These are phyloP conservation scores for Tolypocladium ophioglossoides DNA, from an alignment of 2,329 filamentous ascomycete genomes.

Conservation along the genomic window DNA sequence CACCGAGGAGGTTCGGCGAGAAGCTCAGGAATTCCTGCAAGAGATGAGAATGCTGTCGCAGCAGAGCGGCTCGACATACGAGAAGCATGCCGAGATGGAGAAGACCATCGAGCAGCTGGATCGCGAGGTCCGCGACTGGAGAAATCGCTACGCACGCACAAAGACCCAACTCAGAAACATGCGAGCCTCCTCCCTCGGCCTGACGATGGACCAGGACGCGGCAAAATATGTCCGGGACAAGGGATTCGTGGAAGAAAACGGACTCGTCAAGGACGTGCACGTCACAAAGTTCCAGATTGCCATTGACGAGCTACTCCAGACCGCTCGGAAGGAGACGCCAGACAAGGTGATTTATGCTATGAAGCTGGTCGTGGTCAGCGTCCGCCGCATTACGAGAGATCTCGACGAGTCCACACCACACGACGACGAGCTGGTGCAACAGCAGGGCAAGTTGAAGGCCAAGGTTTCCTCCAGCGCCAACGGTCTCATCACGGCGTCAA, in stretches of 20 bases:
- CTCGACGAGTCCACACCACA: conserved; percentile 49
- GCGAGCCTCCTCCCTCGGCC: conserved; percentile 68
- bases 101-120: conserved; percentile 68
- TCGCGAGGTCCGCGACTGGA: conserved; percentile 80
- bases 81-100: conserved; percentile 71
- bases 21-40: conserved; percentile 71
- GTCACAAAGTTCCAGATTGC: conserved; percentile 92
- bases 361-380: conserved; percentile 73
- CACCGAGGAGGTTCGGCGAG: conserved; percentile 75
- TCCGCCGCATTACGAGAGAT: conserved; percentile 77
- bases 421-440: conserved; percentile 42
- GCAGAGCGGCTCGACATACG: conserved; percentile 66
- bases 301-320: conserved; percentile 79
- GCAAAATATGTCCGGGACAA: conserved; percentile 54
- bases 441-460: conserved; percentile 62
- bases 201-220: conserved; percentile 60
- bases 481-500: conserved; percentile 87
- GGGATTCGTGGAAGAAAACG: conserved; percentile 58
- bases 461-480: conserved; percentile 90
- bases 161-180: conserved; percentile 81
- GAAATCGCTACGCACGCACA: conserved; percentile 73
- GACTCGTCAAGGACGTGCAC: conserved; percentile 81
- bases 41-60: conserved; percentile 86
- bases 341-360: conserved; percentile 72
- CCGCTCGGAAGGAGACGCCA: conserved; percentile 63